A percentile compares a stretch with the other conserved stretches of the same genome.
Conservation (phyloP, 768 basidiomycete genomes). For the Tylopilus rubrobrunneus region DNA sequence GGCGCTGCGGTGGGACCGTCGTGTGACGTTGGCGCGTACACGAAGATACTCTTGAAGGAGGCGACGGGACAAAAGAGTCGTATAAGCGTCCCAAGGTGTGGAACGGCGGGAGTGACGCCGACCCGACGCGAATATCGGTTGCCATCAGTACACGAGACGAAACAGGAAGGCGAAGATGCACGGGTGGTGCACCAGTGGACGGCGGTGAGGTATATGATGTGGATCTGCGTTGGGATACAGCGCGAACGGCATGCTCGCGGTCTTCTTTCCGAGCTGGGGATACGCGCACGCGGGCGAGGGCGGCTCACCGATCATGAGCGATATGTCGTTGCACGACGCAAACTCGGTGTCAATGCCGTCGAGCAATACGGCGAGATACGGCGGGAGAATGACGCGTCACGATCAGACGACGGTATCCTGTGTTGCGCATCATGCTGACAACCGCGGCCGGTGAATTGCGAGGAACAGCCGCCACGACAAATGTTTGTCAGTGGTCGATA, state of each 20-base stretch:
- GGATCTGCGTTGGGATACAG: conserved; percentile 21
- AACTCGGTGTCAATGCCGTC: background rate
- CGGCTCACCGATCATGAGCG: conserved; percentile 9
- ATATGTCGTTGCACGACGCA: too few relatives aligned
- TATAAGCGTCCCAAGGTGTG: conserved; percentile 16
- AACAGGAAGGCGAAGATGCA: conserved; percentile 10
- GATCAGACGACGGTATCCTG: too few relatives aligned
- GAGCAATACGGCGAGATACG: too few relatives aligned
- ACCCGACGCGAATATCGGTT: conserved; percentile 1
- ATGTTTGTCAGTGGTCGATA: too few relatives aligned
- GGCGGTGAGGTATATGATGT: conserved; percentile 29
- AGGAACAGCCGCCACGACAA: too few relatives aligned
- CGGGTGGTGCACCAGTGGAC: conserved; percentile 35
- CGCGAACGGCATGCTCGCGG: background rate
- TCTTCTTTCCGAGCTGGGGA: conserved; percentile 7
- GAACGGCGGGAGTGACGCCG: conserved; percentile 21
- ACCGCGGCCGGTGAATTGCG: too few relatives aligned
- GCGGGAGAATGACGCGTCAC: too few relatives aligned
- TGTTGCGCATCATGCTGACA: too few relatives aligned
- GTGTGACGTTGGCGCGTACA: conserved; percentile 21
- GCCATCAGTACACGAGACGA: too few relatives aligned
- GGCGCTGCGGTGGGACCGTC: conserved; percentile 11
- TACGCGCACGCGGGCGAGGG: conserved; percentile 10
- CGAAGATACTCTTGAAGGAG: conserved; percentile 8
- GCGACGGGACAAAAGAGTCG: conserved; percentile 16